Conservation (phyloP, 1,284 basidiomycete species). For the Leccinum fallax region DNA sequence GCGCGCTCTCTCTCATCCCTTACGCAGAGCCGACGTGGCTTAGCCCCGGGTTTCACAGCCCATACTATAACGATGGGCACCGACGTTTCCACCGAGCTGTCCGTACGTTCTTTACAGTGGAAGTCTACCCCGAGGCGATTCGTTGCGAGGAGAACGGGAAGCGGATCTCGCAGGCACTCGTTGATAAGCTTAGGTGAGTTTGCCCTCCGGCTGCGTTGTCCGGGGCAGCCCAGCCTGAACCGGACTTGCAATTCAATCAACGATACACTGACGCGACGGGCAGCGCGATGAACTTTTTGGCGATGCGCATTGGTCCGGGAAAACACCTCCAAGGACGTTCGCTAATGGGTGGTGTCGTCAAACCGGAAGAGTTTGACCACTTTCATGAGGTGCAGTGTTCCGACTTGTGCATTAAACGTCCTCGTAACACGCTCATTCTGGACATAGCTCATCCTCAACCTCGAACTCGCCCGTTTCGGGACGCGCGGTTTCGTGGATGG, state of each 20-base stretch:
- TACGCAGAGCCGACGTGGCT: slow-evolving; percentile 94
- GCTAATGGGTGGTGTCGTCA: slow-evolving; percentile 83
- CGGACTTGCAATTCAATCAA: background rate
- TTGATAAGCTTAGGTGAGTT: slow-evolving; percentile 70
- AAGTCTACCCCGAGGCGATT: slow-evolving; percentile 64
- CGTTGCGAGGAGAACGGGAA: slow-evolving; percentile 82
- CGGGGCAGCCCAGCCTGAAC: background rate
- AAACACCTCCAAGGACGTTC: slow-evolving; percentile 87
- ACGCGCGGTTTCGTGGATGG: slow-evolving; percentile 88
- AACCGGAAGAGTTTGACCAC: slow-evolving; percentile 88
- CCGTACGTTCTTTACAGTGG: slow-evolving; percentile 64
- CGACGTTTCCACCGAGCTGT: slow-evolving; percentile 65
- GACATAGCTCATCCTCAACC: slow-evolving; percentile 76
- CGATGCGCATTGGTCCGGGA: slow-evolving; percentile 92
- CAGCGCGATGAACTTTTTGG: slow-evolving; percentile 76
- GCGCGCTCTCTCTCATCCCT: slow-evolving; percentile 76
- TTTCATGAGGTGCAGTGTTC: slow-evolving; percentile 61
- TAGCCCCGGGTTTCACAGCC: slow-evolving; percentile 73
- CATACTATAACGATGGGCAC: slow-evolving; percentile 83
- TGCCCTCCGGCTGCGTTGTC: too few relatives aligned
- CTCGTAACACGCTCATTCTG: background rate
- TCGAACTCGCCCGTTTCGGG: slow-evolving; percentile 82
- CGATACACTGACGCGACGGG: background rate
- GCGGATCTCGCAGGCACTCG: slow-evolving; percentile 70
- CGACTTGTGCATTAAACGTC: slow-evolving; percentile 1